Conservation (phyloP, 805 yeast species). For the Wickerhamiella sorbophila region DNA sequence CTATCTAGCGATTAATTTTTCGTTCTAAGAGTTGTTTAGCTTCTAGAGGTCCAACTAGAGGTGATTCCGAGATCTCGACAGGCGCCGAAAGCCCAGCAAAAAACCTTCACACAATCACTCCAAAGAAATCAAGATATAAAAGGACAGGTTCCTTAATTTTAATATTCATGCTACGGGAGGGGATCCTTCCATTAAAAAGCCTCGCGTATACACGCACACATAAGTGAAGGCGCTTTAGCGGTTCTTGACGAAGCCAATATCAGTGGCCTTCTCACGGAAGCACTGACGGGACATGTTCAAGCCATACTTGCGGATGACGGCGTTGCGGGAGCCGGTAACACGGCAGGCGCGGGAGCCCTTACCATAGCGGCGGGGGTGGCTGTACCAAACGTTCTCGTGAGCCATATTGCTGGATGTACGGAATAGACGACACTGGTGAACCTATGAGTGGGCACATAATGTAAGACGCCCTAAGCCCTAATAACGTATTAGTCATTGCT, state of each 20-base stretch:
- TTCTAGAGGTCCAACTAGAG: too few relatives aligned
- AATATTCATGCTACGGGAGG: neutral
- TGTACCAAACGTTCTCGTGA: constrained; percentile 99
- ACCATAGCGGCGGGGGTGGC: constrained; percentile 99
- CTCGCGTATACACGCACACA: neutral
- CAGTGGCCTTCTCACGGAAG: constrained; percentile 99
- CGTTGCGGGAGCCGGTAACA: constrained; percentile 96
- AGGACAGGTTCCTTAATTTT: too few relatives aligned
- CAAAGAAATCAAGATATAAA: too few relatives aligned
- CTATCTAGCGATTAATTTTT: too few relatives aligned
- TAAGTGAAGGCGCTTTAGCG: constrained; percentile 46
- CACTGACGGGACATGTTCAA: constrained; percentile 99
- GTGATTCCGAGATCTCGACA: too few relatives aligned
- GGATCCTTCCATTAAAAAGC: neutral
- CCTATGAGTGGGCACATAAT: constrained; percentile 3
- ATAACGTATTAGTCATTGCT: too few relatives aligned
- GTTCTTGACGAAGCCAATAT: constrained; percentile 98
- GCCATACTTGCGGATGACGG: constrained; percentile 99
- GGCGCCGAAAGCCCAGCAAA: too few relatives aligned
- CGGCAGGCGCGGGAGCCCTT: constrained; percentile 99
- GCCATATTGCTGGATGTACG: constrained; percentile 55
- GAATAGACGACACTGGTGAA: neutral
- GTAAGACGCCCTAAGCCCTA: constrained; percentile 2
- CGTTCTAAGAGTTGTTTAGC: too few relatives aligned
- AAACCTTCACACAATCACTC: too few relatives aligned